Evolutionary conservation across 768 basidiomycete genomes (phyloP).

Genomic region (Pisolithus tinctorius): DNA sequence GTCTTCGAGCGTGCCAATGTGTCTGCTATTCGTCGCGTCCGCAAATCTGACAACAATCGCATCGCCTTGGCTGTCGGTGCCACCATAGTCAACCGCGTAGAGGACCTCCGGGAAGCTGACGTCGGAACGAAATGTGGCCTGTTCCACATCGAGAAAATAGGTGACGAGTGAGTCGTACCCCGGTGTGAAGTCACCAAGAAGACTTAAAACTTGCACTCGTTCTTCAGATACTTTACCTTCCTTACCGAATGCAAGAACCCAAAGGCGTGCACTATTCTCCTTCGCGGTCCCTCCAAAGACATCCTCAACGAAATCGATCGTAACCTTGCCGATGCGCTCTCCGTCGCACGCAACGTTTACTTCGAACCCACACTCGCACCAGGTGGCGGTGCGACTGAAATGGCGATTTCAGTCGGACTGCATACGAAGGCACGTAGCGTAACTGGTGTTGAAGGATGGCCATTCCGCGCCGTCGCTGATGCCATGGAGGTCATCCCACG

Average conservation of each 20-base stretch:
- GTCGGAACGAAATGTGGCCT: conserved; percentile 91
- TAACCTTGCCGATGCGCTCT: conserved; percentile 96
- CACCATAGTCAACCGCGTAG: conserved; percentile 94
- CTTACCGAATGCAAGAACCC: conserved; percentile 85
- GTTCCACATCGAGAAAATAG: conserved; percentile 96
- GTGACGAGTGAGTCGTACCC: conserved; percentile 64
- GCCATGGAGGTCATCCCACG: conserved; percentile 97
- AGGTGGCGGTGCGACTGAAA: conserved; percentile 96
- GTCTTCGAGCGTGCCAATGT: conserved; percentile 82
- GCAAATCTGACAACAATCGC: conserved; percentile 98
- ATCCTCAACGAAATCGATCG: conserved; percentile 97
- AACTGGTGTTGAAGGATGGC: conserved; percentile 86
- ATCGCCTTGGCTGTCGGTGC: conserved; percentile 93
- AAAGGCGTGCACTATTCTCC: conserved; percentile 96
- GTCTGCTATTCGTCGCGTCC: conserved; percentile 92
- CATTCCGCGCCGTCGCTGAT: conserved; percentile 87
- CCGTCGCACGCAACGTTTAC: conserved; percentile 92
- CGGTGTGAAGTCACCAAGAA: not conserved
- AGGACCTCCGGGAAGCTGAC: conserved; percentile 88
- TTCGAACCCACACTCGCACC: conserved; percentile 94
- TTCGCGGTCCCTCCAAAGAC: conserved; percentile 96
- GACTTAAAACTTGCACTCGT: not conserved
- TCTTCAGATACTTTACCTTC: conserved; percentile 87
- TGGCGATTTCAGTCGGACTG: conserved; percentile 90
- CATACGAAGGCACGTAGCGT: conserved; percentile 73